Conservation (phyloP, 1,284 basidiomycete species). For the Trichosporon inkin region DNA sequence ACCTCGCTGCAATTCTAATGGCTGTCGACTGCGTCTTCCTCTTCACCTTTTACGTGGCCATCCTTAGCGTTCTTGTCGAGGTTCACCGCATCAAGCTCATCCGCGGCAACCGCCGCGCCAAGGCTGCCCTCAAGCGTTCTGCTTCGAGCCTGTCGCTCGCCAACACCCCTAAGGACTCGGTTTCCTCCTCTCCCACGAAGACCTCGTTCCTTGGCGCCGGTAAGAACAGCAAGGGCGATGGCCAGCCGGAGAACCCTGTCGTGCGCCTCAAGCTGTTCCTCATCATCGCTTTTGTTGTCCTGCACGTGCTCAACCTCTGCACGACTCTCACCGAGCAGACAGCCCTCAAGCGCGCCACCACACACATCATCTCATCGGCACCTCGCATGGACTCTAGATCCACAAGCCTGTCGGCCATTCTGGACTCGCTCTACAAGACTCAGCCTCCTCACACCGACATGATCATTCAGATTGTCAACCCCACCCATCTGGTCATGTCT, state of each 20-base stretch:
- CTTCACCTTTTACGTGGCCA: conserved; percentile 83
- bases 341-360: conserved; percentile 58
- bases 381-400: conserved; percentile 48
- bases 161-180: conserved; percentile 14
- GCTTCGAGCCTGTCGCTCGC: conserved; percentile 19
- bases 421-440: conserved; percentile 58
- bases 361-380: conserved; percentile 35
- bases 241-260: conserved; percentile 65
- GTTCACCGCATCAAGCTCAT: conserved; percentile 60
- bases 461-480: conserved; percentile 67
- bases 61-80: conserved; percentile 92
- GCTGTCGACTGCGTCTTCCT: conserved; percentile 82
- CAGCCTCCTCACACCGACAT: conserved; percentile 55
- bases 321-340: conserved; percentile 80
- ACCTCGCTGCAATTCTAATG: conserved; percentile 74
- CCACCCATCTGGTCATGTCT: conserved; percentile 58
- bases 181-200: conserved; percentile 12
- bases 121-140: conserved; percentile 24
- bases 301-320: conserved; percentile 88
- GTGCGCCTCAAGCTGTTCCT: conserved; percentile 84
- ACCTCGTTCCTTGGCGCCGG: conserved; percentile 12
- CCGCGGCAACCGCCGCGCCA: conserved; percentile 46
- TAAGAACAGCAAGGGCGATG: conserved; percentile 14
- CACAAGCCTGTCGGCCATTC: conserved; percentile 59
- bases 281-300: conserved; percentile 77